Percentiles rank a stretch among this genome's conserved stretches.
Conservation (phyloP, 2,329 filamentous ascomycete genomes). For the Clarireedia homoeocarpa region DNA sequence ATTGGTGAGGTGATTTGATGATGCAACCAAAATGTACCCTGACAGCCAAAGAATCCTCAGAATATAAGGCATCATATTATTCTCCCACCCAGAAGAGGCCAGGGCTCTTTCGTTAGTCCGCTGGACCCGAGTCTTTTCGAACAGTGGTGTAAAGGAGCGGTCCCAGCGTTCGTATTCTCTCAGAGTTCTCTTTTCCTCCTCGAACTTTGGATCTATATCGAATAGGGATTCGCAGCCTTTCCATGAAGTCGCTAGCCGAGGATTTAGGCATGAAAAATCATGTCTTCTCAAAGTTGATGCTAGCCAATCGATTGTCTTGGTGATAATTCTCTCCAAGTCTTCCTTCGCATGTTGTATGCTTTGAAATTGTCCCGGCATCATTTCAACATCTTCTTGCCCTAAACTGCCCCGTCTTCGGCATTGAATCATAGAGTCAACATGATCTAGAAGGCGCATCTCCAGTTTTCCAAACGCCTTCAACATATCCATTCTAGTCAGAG, state of each 20-base stretch:
- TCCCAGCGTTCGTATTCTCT: slow-evolving; percentile 23
- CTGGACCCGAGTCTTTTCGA: neutral
- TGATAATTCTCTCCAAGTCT: slow-evolving; percentile 17
- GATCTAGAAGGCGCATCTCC: slow-evolving; percentile 16
- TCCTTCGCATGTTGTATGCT: slow-evolving; percentile 12
- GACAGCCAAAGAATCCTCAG: slow-evolving; percentile 2
- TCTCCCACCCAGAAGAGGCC: slow-evolving; percentile 11
- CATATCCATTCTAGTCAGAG: slow-evolving; percentile 15
- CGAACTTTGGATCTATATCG: slow-evolving; percentile 19
- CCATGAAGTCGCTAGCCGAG: slow-evolving; percentile 2
- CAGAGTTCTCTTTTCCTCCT: slow-evolving; percentile 15
- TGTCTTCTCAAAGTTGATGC: slow-evolving; percentile 19
- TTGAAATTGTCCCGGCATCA: slow-evolving; percentile 17
- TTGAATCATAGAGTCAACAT: slow-evolving; percentile 10
- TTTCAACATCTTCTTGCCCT: slow-evolving; percentile 15
- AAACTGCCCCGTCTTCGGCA: neutral
- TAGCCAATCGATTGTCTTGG: slow-evolving; percentile 21
- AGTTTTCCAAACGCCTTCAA: slow-evolving; percentile 14
- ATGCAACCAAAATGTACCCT: slow-evolving; percentile 2
- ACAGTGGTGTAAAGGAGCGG: slow-evolving; percentile 16
- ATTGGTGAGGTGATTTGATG: neutral
- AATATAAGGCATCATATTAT: neutral
- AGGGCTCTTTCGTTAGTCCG: neutral
- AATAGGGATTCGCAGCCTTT: slow-evolving; percentile 14
- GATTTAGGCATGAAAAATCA: slow-evolving; percentile 11